Conservation (phyloP, 2,329 filamentous ascomycete species). For the Coniochaeta sp. region DNA sequence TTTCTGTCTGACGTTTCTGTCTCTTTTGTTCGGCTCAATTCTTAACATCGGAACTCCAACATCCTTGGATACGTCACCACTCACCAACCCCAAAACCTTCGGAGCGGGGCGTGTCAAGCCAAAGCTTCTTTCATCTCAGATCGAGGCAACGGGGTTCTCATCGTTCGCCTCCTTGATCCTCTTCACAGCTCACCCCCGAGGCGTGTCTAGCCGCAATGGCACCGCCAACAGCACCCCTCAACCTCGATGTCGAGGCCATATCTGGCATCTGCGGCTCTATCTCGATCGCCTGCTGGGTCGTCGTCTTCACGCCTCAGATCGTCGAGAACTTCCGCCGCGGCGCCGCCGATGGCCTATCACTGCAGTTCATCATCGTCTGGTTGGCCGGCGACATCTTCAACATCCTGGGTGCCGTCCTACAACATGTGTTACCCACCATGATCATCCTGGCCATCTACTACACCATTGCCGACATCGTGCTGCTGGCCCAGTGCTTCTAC, state of each 20-base stretch:
- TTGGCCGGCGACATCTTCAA: slow-evolving; percentile 93
- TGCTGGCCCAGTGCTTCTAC: slow-evolving; percentile 88
- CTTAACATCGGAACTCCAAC: not conserved
- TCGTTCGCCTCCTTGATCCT: no score
- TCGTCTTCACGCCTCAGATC: slow-evolving; percentile 96
- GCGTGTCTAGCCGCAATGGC: slow-evolving; percentile 41
- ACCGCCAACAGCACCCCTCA: slow-evolving; percentile 48
- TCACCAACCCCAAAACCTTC: not conserved
- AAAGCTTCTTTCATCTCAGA: not conserved
- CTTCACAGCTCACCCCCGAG: not conserved
- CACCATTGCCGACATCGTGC: slow-evolving; percentile 81
- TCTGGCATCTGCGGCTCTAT: slow-evolving; percentile 92
- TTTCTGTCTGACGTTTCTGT: not conserved
- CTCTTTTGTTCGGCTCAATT: not conserved
- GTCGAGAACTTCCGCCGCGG: slow-evolving; percentile 84
- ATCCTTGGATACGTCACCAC: not conserved
- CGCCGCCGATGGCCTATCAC: slow-evolving; percentile 80
- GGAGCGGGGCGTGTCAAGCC: not conserved
- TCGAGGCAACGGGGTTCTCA: no score
- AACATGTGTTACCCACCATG: slow-evolving; percentile 78
- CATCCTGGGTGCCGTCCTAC: slow-evolving; percentile 83
- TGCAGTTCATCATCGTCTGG: slow-evolving; percentile 92
- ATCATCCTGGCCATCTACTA: slow-evolving; percentile 93
- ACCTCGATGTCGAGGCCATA: slow-evolving; percentile 82
- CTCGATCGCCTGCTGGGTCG: slow-evolving; percentile 95